Evolutionary conservation across 2,329 filamentous ascomycete species (phyloP).

Genomic region (Teratosphaeria nubilosa): DNA sequence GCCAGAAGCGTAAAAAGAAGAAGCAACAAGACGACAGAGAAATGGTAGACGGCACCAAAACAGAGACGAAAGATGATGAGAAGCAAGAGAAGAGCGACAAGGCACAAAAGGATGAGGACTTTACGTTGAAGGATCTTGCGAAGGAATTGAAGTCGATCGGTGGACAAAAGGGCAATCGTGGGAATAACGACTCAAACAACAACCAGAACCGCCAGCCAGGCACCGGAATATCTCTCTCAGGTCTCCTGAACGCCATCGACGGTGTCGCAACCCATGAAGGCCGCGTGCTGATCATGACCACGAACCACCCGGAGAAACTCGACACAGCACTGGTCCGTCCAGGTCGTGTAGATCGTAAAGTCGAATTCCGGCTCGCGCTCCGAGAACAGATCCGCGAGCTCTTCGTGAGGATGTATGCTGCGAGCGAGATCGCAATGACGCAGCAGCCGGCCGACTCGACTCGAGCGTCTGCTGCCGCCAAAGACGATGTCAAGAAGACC

Average conservation of each 20-base stretch:
- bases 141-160: slow-evolving; percentile 16
- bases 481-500: neutral
- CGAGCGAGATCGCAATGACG: slow-evolving; percentile 12
- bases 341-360: slow-evolving; percentile 59
- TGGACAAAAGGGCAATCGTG: slow-evolving; percentile 2
- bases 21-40: slow-evolving; percentile 2
- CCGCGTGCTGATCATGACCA: slow-evolving; percentile 72
- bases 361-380: slow-evolving; percentile 46
- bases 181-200: slow-evolving; percentile 8
- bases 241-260: slow-evolving; percentile 74
- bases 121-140: slow-evolving; percentile 21
- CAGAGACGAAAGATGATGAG: slow-evolving; percentile 2
- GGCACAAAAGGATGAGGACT: slow-evolving; percentile 16
- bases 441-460: neutral
- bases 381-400: slow-evolving; percentile 32
- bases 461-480: neutral
- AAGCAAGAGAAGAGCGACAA: slow-evolving; percentile 1
- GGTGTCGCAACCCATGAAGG: slow-evolving; percentile 72
- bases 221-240: slow-evolving; percentile 65
- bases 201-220: slow-evolving; percentile 4
- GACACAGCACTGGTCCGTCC: slow-evolving; percentile 59
- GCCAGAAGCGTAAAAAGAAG: slow-evolving; percentile 11
- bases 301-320: slow-evolving; percentile 62
- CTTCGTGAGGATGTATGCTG: slow-evolving; percentile 30
- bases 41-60: slow-evolving; percentile 5